phyloP scores from a whole-genome alignment of 352 stramenopile genomes.

The Lagenidium giganteum region DNA sequence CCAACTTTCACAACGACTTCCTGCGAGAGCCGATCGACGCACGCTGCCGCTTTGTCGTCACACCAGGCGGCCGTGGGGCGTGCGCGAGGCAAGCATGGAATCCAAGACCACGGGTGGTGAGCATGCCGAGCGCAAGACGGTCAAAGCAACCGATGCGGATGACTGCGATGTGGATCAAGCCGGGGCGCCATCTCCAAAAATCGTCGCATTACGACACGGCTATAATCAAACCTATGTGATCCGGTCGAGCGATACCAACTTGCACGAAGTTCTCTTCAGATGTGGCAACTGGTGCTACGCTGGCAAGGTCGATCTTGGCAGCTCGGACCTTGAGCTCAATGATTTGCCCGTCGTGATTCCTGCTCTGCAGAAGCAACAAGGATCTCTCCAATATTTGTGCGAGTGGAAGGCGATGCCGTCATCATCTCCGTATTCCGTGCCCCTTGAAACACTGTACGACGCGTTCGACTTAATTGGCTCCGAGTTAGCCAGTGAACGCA shows the following conservation, averaged over 20 bases:
- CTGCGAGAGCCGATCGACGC: too few species aligned
- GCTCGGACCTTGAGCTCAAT: slow-evolving; percentile 66
- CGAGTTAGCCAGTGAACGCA: slow-evolving; percentile 75
- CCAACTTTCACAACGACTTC: too few species aligned
- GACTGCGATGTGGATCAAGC: slow-evolving; percentile 39
- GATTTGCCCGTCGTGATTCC: slow-evolving; percentile 90
- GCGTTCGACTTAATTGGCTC: slow-evolving; percentile 80
- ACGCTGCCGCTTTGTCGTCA: too few species aligned
- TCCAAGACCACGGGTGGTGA: slow-evolving; percentile 40
- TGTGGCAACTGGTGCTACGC: slow-evolving; percentile 96
- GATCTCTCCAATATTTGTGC: slow-evolving; percentile 89
- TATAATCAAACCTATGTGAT: slow-evolving; percentile 94
- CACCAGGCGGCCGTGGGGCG: too few species aligned
- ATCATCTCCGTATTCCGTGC: slow-evolving; percentile 61
- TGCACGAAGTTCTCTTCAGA: slow-evolving; percentile 90
- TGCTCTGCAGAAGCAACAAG: slow-evolving; percentile 91
- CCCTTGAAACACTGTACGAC: slow-evolving; percentile 77
- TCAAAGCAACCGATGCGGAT: slow-evolving; percentile 7
- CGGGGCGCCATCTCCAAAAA: slow-evolving; percentile 41
- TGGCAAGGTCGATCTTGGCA: slow-evolving; percentile 86
- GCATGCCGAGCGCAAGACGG: slow-evolving; percentile 9
- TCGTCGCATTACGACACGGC: slow-evolving; percentile 77
- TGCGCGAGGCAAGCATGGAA: slow-evolving; percentile 53
- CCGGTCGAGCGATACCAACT: slow-evolving; percentile 49
- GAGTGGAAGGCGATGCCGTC: slow-evolving; percentile 78